Evolutionary conservation across 345 rosid species (phyloP).

Genomic region (Rhizophora apiculata): DNA sequence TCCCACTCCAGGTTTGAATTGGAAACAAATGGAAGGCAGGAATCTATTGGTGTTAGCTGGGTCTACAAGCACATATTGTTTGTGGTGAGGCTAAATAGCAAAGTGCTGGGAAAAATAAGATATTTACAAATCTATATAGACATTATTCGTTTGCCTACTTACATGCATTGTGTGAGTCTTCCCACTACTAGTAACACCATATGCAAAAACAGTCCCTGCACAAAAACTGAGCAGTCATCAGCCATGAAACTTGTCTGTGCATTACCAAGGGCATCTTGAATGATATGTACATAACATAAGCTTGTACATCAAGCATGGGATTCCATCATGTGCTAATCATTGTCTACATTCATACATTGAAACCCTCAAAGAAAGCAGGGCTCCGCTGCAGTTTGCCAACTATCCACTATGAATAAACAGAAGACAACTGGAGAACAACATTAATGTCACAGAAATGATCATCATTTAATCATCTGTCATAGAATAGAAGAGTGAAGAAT

Average conservation of each 20-base stretch:
- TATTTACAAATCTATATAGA: not conserved
- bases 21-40: not conserved
- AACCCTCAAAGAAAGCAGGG: not conserved
- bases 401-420: too few relatives aligned
- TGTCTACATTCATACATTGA: not conserved
- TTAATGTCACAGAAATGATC: too few relatives aligned
- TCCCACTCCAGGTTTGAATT: not conserved
- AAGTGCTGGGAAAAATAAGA: not conserved
- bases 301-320: not conserved
- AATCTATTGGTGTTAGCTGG: not conserved
- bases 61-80: not conserved
- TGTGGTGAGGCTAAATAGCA: not conserved
- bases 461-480: too few relatives aligned
- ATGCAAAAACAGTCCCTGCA: slow-evolving; percentile 94
- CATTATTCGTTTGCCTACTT: slow-evolving; percentile 33
- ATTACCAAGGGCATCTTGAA: not conserved
- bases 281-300: too few relatives aligned
- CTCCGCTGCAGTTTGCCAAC: not conserved
- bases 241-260: not conserved
- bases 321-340: not conserved
- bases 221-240: not conserved
- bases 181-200: slow-evolving; percentile 97
- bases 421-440: too few relatives aligned
- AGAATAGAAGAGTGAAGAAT: too few relatives aligned
- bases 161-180: slow-evolving; percentile 98